Conservation (phyloP, 2,329 filamentous ascomycete genomes). For the Pochonia chlamydosporia region DNA sequence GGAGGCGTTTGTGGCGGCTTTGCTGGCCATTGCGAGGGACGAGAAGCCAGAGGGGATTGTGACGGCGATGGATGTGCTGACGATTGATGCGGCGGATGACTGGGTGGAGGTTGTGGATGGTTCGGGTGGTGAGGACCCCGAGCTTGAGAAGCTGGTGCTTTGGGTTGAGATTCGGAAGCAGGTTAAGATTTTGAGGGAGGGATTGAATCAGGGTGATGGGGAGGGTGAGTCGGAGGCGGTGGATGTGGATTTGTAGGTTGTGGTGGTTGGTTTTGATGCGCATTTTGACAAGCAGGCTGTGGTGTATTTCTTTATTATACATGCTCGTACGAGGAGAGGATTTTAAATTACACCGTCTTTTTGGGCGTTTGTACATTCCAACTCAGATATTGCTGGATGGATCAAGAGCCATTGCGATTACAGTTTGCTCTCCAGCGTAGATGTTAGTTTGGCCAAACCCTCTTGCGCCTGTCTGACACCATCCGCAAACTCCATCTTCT, state of each 20-base stretch:
- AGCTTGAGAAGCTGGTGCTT: constrained; percentile 45
- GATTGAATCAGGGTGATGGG: constrained; percentile 41
- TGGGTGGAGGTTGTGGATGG: constrained; percentile 28
- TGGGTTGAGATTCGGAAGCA: constrained; percentile 61
- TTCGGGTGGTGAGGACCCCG: constrained; percentile 25
- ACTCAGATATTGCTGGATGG: neutral
- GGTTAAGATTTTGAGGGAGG: constrained; percentile 52
- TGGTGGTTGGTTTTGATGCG: neutral
- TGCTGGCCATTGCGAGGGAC: constrained; percentile 50
- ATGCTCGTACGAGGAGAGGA: neutral
- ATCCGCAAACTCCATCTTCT: constrained; percentile 44
- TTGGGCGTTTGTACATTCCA: neutral
- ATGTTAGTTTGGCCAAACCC: constrained; percentile 34
- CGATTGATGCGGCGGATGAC: constrained; percentile 28
- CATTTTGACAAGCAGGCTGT: neutral
- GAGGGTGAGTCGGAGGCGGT: neutral
- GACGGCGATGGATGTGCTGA: constrained; percentile 11
- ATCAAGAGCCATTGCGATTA: neutral
- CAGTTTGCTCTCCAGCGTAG: constrained; percentile 5
- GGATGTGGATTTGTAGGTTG: neutral
- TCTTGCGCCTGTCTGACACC: constrained; percentile 48
- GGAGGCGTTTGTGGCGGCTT: constrained; percentile 59
- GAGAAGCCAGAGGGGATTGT: constrained; percentile 4
- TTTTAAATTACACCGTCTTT: neutral
- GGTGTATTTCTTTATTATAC: neutral